Evolutionary conservation across 768 basidiomycete genomes (phyloP), one percentile per base, ranked within the genome.

Genomic region (Termitomyces bulborhizus): DNA sequence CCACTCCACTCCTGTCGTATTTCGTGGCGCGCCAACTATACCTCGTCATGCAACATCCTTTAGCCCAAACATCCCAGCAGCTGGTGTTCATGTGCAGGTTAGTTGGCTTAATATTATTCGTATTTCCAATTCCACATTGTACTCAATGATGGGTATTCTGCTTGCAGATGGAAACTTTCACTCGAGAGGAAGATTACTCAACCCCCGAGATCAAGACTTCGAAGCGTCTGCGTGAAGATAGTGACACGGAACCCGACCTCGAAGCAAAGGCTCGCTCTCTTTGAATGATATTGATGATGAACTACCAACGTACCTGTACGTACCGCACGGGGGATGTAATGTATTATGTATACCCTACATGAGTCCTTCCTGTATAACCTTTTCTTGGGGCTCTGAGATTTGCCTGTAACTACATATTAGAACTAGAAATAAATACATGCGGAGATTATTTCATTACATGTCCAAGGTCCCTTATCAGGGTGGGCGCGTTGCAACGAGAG

Each of bases 131-230:
- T 12, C 6, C n/a, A n/a, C 26, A 31, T 24, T 32, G 31, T 31
- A 16, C 36, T 37, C 3, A 18, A 3, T 41, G 15, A 7, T 8
- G n/a, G 3, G 21, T 37, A 21, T n/a, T n/a, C 45, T 32, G 24
- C 37, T 36, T n/a, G 37, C 48, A 78, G 76, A 79, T 79, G 77
- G 77, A 79, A 57, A 79, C 76, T 0, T 77, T 77, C 57, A 74
- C 73, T 3, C 74, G 70, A 6, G 75, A 76, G 56, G 53, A 45
- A 42, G 50, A 53, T 29, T 59, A 60, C 16, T 34, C 31, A 15
- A 43, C 21, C 4, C 15, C 47, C 1, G 56, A 61, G 40, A 40
- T 41, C 39, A 46, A 48, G 29, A 43, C 32, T 1, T 32, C 37
- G n/a, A 49, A 41, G 7, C 43, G 44, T 31, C 56, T 57, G 31